Evolutionary conservation across 176 grass and related monocot genomes (phyloP).

Genomic region (Alopecurus myosuroides): DNA sequence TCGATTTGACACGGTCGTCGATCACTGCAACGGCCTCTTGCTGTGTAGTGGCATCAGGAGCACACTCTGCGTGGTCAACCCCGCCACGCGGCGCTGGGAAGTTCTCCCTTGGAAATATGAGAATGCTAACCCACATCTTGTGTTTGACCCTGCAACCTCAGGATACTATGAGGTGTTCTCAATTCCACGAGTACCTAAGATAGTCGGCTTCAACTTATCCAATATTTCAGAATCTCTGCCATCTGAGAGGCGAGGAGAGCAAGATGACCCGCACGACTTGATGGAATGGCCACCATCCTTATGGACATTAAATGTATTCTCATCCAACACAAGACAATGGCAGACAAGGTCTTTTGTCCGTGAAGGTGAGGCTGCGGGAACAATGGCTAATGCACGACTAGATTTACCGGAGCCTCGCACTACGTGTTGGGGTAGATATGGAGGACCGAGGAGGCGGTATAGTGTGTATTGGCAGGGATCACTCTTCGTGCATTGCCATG

Average conservation of each 20-base stretch:
- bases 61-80: no score
- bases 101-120: no score
- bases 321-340: background rate
- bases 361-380: background rate
- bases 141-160: no score
- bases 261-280: background rate
- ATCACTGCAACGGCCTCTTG: no score
- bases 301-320: background rate
- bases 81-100: no score
- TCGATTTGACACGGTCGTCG: no score
- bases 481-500: background rate
- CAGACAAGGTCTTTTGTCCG: background rate
- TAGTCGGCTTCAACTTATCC: no score
- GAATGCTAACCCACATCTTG: no score
- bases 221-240: no score
- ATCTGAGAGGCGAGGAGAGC: background rate
- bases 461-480: background rate
- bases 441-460: background rate
- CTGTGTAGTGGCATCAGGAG: no score
- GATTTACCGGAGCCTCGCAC: background rate
- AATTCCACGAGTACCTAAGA: no score
- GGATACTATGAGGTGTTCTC: no score
- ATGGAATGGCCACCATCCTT: background rate
- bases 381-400: background rate
- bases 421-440: background rate